Conservation (phyloP, 2,329 filamentous ascomycete species). For the Apiospora sp. region DNA sequence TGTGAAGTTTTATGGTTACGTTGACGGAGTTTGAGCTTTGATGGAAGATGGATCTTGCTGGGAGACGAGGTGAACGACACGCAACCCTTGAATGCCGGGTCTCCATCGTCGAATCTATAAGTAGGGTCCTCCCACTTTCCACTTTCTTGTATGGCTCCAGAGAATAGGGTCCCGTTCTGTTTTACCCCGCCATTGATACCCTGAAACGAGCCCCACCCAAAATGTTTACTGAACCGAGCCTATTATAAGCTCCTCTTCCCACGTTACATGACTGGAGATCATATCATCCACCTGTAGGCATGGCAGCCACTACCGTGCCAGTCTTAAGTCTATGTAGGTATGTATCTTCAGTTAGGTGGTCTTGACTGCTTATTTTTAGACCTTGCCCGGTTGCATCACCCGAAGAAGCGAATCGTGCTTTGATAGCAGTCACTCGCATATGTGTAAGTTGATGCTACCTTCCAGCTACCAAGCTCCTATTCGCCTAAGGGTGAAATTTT, state of each 20-base stretch:
- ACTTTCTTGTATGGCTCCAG: not conserved
- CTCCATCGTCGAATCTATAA: not conserved
- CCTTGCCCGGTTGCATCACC: not conserved
- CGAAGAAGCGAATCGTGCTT: not conserved
- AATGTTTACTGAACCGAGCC: not conserved
- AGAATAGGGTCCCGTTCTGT: not conserved
- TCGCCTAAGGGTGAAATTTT: too few species aligned
- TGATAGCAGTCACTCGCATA: not conserved
- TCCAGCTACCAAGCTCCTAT: too few species aligned
- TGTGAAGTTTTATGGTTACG: not conserved
- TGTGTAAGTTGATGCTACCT: not conserved
- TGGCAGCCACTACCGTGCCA: not conserved
- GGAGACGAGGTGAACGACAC: not conserved
- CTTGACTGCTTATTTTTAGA: not conserved
- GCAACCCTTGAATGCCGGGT: not conserved
- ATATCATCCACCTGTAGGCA: not conserved
- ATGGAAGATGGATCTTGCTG: not conserved
- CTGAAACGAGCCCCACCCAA: slow-evolving; percentile 8
- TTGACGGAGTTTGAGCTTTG: not conserved
- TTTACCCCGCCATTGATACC: slow-evolving; percentile 18
- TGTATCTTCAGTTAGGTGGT: too few species aligned
- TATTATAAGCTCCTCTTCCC: not conserved
- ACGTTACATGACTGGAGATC: not conserved
- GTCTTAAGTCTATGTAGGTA: not conserved
- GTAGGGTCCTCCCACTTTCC: not conserved